Evolutionary conservation across 2,329 filamentous ascomycete species (phyloP).

Genomic region (Phaeosphaeriaceae sp.): DNA sequence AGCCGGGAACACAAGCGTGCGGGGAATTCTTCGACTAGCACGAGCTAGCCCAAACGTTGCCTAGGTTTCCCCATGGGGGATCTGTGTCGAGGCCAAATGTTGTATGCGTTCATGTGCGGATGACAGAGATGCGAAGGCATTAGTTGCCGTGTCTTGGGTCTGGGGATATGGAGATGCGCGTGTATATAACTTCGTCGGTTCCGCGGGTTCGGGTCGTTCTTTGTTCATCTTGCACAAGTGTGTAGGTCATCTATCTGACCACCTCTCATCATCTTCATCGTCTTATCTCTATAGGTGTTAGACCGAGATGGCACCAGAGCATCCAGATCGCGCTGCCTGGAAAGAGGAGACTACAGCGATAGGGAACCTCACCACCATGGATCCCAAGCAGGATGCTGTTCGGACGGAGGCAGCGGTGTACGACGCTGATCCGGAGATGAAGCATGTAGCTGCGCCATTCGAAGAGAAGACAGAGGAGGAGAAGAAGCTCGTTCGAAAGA

Average conservation of each 20-base stretch:
- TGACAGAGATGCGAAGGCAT: not conserved
- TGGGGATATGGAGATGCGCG: not conserved
- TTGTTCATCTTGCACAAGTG: not conserved
- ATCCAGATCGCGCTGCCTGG: constrained; percentile 11
- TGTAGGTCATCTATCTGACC: not conserved
- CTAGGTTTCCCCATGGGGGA: not conserved
- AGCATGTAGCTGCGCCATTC: constrained; percentile 9
- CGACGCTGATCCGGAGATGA: constrained; percentile 6
- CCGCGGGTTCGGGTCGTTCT: not conserved
- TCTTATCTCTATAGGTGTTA: not conserved
- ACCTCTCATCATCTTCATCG: not conserved
- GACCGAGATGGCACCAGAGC: constrained; percentile 6
- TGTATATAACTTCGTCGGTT: not conserved
- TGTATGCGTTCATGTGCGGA: not conserved
- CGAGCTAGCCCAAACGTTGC: not conserved
- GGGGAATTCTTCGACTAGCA: not conserved
- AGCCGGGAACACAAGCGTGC: not conserved
- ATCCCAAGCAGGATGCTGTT: constrained; percentile 13
- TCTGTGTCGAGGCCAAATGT: not conserved
- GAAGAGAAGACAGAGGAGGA: constrained; percentile 24
- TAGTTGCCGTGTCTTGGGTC: not conserved
- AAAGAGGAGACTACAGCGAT: constrained; percentile 11
- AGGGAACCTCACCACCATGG: constrained; percentile 11
- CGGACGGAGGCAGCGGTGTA: constrained; percentile 4
- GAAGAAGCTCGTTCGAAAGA: constrained; percentile 30